Conservation (phyloP, 2,329 filamentous ascomycete species). For the Pseudocercospora vitis region DNA sequence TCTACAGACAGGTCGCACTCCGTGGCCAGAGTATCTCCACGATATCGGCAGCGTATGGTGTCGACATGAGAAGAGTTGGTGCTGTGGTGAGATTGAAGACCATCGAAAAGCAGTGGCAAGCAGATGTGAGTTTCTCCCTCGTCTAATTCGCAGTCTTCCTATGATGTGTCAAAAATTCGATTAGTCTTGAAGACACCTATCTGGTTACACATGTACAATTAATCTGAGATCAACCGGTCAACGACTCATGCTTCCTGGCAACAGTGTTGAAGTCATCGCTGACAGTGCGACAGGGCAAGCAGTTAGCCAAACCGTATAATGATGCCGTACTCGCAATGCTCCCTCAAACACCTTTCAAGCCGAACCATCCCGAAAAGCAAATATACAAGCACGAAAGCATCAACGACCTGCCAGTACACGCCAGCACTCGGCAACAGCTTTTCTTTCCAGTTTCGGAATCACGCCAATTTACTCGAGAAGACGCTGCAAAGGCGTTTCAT, state of each 20-base stretch:
- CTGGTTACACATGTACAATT: conserved; percentile 70
- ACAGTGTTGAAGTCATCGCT: conserved; percentile 10
- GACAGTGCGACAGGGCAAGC: conserved; percentile 62
- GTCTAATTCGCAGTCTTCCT: no score
- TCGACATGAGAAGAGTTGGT: conserved; percentile 80
- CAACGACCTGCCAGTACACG: conserved; percentile 63
- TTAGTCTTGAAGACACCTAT: conserved; percentile 99
- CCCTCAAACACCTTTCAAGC: conserved; percentile 60
- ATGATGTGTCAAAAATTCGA: conserved; percentile 86
- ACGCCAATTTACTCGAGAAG: conserved; percentile 63
- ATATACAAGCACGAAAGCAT: conserved; percentile 59
- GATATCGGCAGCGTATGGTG: conserved; percentile 72
- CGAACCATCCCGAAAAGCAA: conserved; percentile 32
- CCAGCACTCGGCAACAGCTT: conserved; percentile 55
- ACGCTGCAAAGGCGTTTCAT: conserved; percentile 63
- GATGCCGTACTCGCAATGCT: conserved; percentile 77
- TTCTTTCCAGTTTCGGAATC: conserved; percentile 66
- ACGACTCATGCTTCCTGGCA: no score
- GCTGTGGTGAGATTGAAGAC: conserved; percentile 84
- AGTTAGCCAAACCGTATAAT: conserved; percentile 72
- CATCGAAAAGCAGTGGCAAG: conserved; percentile 75
- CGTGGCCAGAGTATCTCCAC: conserved; percentile 68
- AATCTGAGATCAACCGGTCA: no score
- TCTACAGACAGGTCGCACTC: conserved; percentile 68
- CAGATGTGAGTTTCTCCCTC: conserved; percentile 63